Evolutionary conservation across 352 stramenopile species (phyloP).

Genomic region (Globisporangium recalcitrans): DNA sequence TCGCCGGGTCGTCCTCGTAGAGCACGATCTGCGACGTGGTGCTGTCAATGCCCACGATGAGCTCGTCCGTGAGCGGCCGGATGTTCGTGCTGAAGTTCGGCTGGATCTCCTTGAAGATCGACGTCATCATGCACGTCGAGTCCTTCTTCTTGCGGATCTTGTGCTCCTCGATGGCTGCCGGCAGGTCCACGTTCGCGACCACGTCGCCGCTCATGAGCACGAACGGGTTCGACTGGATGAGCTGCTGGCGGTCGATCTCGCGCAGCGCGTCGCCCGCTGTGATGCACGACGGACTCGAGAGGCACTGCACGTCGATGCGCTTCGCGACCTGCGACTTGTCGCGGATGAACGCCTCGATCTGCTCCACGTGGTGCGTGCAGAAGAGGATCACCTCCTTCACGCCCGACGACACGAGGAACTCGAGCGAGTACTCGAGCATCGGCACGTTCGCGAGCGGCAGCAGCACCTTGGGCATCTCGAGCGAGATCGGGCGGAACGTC

Average conservation of each 20-base stretch:
- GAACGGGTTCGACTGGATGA: constrained; percentile 97
- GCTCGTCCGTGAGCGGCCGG: constrained; percentile 70
- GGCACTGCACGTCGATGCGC: constrained; percentile 55
- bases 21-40: constrained; percentile 79
- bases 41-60: constrained; percentile 76
- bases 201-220: constrained; percentile 96
- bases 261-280: constrained; percentile 93
- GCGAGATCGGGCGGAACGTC: constrained; percentile 91
- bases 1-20: constrained; percentile 66
- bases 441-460: constrained; percentile 95
- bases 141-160: constrained; percentile 87
- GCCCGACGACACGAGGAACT: constrained; percentile 92
- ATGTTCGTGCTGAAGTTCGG: constrained; percentile 51
- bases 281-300: constrained; percentile 79
- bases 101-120: constrained; percentile 89
- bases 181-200: constrained; percentile 94
- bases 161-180: constrained; percentile 65
- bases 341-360: constrained; percentile 84
- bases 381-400: constrained; percentile 96
- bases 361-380: constrained; percentile 82
- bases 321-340: constrained; percentile 46
- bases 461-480: constrained; percentile 90
- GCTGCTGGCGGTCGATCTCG: constrained; percentile 92
- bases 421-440: constrained; percentile 96
- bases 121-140: constrained; percentile 93